Evolutionary conservation across 495 filamentous ascomycete species (phyloP), one percentile per base, ranked within the genome.

Genomic region (Penicillium verhagenii): DNA sequence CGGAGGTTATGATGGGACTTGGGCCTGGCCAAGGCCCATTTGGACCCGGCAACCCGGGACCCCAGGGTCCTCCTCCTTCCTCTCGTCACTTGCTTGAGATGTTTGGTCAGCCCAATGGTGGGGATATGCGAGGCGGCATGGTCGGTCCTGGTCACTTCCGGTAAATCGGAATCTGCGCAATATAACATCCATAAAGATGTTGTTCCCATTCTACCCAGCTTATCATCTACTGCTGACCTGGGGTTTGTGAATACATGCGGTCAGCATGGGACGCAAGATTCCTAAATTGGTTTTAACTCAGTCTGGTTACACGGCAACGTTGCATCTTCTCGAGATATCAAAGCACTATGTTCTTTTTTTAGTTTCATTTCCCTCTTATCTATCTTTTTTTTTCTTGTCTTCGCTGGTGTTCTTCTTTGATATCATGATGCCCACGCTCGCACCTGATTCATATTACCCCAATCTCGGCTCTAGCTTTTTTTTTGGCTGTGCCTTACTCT

Each of bases 81-180:
- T 77, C 75, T 18, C 57, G 73, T 38, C 71, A 77, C 47, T 53
- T 78, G 26, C 57, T 78, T 35, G 75, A 78, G 31, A 77, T 78
- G 75, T 72, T 78, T 37, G 72, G 72, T 16, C 74, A 76, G 56
- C 58, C 72, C 51, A 70, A 69, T 26, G 66, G 63, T 13, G 71
- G 67, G 18, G 73, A 77, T 39, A 57, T 53, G 1, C 57, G 72
- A 11, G 71, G 73, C 16, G 72, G 73, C 31, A 76, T 78, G 73
- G 56, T 75, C 37, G 73, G 69, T 6, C 73, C 73, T 1, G 72
- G 72, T 28, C 75, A 39, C 6, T 50, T 37, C 31, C 47, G 47
- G 29, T 50, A 50, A 38, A 35, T 13, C 7, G 21, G n/a, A 14
- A 26, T 16, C 10, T 18, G 13, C 35, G 29, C 33, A 33, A 48